Evolutionary conservation across 1,284 basidiomycete species (phyloP).

Genomic region (Anthracocystis setariae): DNA sequence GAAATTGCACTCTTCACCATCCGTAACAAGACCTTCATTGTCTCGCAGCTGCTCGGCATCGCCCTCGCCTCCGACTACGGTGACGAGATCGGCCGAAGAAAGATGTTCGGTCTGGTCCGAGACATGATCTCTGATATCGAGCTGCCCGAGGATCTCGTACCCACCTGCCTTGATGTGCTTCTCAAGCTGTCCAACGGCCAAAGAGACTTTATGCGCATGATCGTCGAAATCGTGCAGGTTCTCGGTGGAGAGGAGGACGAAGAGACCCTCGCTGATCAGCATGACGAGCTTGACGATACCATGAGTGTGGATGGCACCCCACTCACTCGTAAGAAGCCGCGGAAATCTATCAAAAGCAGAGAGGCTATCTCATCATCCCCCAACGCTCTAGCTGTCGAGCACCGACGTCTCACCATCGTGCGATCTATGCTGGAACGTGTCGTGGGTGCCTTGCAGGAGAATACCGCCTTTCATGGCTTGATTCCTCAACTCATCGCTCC

Average conservation of each 20-base stretch:
- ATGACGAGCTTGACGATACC: constrained; percentile 45
- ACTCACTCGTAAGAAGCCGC: constrained; percentile 38
- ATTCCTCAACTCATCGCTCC: constrained; percentile 90
- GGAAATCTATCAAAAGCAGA: constrained; percentile 39
- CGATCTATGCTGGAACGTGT: constrained; percentile 88
- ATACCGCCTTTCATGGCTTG: constrained; percentile 90
- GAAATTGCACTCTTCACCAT: constrained; percentile 44
- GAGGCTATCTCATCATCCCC: constrained; percentile 20
- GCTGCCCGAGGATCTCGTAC: constrained; percentile 81
- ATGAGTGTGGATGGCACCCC: constrained; percentile 42
- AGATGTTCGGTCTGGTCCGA: constrained; percentile 76
- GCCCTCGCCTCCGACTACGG: constrained; percentile 87
- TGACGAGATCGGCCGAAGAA: constrained; percentile 92
- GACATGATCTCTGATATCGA: constrained; percentile 77
- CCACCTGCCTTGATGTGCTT: constrained; percentile 85
- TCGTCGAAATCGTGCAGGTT: constrained; percentile 87
- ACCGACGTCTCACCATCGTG: constrained; percentile 73
- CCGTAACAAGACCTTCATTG: constrained; percentile 75
- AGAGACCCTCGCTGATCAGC: constrained; percentile 53
- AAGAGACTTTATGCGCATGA: constrained; percentile 88
- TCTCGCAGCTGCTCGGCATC: constrained; percentile 83
- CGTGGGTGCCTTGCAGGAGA: constrained; percentile 80
- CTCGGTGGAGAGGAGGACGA: constrained; percentile 69
- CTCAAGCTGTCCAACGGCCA: constrained; percentile 85
- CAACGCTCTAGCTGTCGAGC: constrained; percentile 52